Percentiles rank a stretch among this genome's conserved stretches.
phyloP scores from a whole-genome alignment of 108 stramenopile species.

The Nitzschia sp. region DNA sequence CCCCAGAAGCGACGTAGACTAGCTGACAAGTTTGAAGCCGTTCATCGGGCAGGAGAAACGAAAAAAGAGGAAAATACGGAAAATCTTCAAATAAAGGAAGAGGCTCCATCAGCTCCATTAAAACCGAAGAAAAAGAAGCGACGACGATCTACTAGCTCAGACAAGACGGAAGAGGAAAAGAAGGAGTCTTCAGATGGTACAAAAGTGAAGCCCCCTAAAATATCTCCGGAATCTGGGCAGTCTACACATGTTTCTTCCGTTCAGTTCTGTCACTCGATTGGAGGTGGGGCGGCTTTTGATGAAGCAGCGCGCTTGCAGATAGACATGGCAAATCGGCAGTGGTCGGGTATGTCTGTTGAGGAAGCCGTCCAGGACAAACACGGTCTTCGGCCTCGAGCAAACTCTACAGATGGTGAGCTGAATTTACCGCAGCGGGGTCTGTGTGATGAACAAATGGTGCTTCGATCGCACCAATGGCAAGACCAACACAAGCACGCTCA shows the following conservation, averaged over 20 bases:
- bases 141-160: not conserved
- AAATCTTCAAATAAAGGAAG: conserved; percentile 8
- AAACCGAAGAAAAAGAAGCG: not conserved
- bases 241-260: not conserved
- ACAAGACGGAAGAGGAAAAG: not conserved
- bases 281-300: not conserved
- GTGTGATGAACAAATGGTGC: conserved; percentile 72
- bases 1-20: conserved; percentile 14
- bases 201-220: not conserved
- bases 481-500: conserved; percentile 14
- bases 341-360: conserved; percentile 66
- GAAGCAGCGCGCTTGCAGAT: not conserved
- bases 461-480: conserved; percentile 64
- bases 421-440: conserved; percentile 79
- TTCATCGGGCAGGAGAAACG: not conserved
- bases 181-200: not conserved
- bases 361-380: conserved; percentile 69
- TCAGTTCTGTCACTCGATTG: not conserved
- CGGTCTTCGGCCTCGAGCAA: conserved; percentile 73
- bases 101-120: not conserved
- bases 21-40: conserved; percentile 18
- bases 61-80: not conserved
- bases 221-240: not conserved
- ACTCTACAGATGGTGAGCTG: conserved; percentile 80
- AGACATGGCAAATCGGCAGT: conserved; percentile 17